Evolutionary conservation across 805 yeast species (phyloP).

Genomic region (Komagataella pastoris): DNA sequence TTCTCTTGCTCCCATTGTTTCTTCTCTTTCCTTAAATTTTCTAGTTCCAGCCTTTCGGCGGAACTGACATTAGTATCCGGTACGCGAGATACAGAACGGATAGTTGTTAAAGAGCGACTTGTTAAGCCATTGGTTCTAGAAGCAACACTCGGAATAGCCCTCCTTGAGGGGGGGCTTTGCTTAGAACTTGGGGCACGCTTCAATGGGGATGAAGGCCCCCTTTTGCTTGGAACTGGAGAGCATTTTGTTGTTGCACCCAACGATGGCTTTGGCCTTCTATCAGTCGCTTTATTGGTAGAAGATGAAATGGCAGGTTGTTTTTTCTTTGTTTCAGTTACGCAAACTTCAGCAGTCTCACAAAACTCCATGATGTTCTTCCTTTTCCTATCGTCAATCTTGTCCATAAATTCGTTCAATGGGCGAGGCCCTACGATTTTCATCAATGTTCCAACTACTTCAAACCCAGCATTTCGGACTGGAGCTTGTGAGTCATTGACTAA

Average conservation of each 20-base stretch:
- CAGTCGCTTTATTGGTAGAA: background rate
- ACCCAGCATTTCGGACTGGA: slow-evolving; percentile 66
- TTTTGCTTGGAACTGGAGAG: slow-evolving; percentile 40
- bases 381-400: slow-evolving; percentile 63
- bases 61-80: slow-evolving; percentile 4
- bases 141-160: background rate
- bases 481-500: slow-evolving; percentile 76
- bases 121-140: slow-evolving; percentile 1
- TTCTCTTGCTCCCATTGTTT: slow-evolving; percentile 27
- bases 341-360: slow-evolving; percentile 41
- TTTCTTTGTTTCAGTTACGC: slow-evolving; percentile 10
- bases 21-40: slow-evolving; percentile 39
- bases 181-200: slow-evolving; percentile 18
- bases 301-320: slow-evolving; percentile 6
- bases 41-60: slow-evolving; percentile 31
- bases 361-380: slow-evolving; percentile 48
- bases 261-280: background rate
- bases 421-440: slow-evolving; percentile 77
- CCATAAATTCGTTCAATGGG: slow-evolving; percentile 44
- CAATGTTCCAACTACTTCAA: slow-evolving; percentile 66
- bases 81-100: slow-evolving; percentile 1
- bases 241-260: background rate
- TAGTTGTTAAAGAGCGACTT: background rate
- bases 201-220: slow-evolving; percentile 61
- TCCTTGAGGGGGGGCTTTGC: slow-evolving; percentile 4